Evolutionary conservation across 2,329 filamentous ascomycete genomes (phyloP).

Genomic region (Cordyceps fumosorosea): DNA sequence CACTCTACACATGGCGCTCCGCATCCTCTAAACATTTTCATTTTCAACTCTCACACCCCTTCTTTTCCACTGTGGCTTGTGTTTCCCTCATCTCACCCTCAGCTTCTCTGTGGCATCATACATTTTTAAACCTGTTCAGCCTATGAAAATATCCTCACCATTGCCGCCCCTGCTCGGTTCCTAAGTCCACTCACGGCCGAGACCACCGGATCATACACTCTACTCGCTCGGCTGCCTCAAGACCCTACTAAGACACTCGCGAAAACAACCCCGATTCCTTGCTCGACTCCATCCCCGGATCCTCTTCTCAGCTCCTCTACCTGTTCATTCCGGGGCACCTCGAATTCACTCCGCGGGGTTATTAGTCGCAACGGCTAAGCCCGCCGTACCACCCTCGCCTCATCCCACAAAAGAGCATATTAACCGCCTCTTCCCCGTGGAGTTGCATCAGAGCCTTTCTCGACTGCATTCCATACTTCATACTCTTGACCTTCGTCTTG

Average conservation of each 20-base stretch:
- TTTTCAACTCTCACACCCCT: neutral
- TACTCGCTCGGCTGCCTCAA: neutral
- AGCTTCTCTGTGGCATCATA: neutral
- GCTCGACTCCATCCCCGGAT: conserved; percentile 7
- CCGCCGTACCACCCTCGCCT: neutral
- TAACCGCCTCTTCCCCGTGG: conserved; percentile 12
- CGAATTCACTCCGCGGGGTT: neutral
- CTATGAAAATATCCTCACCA: neutral
- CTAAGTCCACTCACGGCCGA: conserved; percentile 4
- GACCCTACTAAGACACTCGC: neutral
- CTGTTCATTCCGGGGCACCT: neutral
- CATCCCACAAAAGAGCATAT: conserved; percentile 7
- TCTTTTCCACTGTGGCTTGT: conserved; percentile 6
- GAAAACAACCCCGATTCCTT: neutral
- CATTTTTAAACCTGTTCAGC: neutral
- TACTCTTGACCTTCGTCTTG: conserved; percentile 13
- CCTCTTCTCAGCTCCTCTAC: neutral
- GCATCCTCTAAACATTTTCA: neutral
- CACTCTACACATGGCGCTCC: conserved; percentile 7
- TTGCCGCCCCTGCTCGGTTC: neutral
- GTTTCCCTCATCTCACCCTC: neutral
- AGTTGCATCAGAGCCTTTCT: conserved; percentile 6
- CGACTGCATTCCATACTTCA: neutral
- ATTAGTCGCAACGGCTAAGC: conserved; percentile 7
- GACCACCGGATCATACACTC: conserved; percentile 1